Evolutionary conservation across 768 basidiomycete species (phyloP).

Genomic region (Kwoniella sp.): DNA sequence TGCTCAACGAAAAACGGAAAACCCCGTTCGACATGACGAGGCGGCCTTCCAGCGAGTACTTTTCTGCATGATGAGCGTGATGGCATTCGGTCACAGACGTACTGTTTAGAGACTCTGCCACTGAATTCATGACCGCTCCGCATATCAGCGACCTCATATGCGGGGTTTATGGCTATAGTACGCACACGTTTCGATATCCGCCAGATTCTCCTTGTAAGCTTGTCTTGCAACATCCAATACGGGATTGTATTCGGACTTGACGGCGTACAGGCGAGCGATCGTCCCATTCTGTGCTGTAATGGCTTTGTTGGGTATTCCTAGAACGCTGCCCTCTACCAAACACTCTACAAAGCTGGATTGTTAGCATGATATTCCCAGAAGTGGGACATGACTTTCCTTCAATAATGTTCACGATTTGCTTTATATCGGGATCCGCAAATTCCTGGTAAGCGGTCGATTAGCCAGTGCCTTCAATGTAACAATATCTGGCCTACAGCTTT

Average conservation of each 20-base stretch:
- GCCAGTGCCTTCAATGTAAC: background rate
- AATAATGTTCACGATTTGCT: background rate
- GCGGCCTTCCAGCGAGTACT: conserved; percentile 27
- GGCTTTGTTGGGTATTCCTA: background rate
- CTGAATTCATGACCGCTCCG: background rate
- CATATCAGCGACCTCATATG: too few relatives aligned
- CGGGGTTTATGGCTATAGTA: too few relatives aligned
- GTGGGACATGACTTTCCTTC: background rate
- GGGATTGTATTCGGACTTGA: conserved; percentile 79
- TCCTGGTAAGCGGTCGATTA: background rate
- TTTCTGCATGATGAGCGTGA: background rate
- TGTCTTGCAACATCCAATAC: conserved; percentile 92
- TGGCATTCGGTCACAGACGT: background rate
- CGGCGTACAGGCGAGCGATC: conserved; percentile 69
- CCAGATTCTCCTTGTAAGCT: conserved; percentile 89
- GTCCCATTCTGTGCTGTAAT: background rate
- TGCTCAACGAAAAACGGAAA: conserved; percentile 29
- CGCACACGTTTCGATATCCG: conserved; percentile 74
- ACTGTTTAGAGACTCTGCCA: conserved; percentile 6
- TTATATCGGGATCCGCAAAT: conserved; percentile 4
- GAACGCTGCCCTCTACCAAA: background rate
- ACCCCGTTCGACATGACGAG: conserved; percentile 25
- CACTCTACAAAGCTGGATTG: background rate
- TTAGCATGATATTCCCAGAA: background rate
- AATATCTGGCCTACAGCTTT: background rate